These are phyloP conservation scores for Gymnopus androsaceus DNA, from an alignment of 1,284 basidiomycete species.

Conservation along the genomic window DNA sequence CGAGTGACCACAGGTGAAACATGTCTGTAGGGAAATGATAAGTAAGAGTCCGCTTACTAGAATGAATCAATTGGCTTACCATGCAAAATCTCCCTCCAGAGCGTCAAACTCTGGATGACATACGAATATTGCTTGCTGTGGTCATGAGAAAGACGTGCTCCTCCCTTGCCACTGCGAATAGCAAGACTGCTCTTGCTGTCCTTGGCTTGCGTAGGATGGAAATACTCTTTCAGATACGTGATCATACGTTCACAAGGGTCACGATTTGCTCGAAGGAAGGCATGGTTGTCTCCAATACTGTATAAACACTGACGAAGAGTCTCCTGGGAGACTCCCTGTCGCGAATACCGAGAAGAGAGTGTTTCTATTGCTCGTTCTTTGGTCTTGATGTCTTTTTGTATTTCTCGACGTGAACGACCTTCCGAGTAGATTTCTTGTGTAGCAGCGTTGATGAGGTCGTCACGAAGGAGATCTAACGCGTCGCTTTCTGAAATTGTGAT, in stretches of 20 bases:
- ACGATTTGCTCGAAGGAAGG: constrained; percentile 78
- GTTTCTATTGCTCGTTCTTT: constrained; percentile 81
- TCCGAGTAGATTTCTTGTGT: constrained; percentile 80
- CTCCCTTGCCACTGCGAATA: constrained; percentile 74
- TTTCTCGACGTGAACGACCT: constrained; percentile 66
- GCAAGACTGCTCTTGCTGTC: constrained; percentile 66
- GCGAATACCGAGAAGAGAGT: constrained; percentile 62
- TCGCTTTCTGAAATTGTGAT: constrained; percentile 42
- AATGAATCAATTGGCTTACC: constrained; percentile 42
- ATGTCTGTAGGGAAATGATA: constrained; percentile 53
- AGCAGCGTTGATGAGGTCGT: constrained; percentile 69
- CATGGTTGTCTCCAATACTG: constrained; percentile 83
- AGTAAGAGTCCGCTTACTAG: not conserved
- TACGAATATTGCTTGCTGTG: constrained; percentile 81
- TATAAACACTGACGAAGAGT: constrained; percentile 74
- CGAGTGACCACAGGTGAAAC: constrained; percentile 80
- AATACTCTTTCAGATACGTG: constrained; percentile 67
- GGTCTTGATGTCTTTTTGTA: constrained; percentile 76
- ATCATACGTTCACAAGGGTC: constrained; percentile 86
- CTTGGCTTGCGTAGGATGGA: constrained; percentile 68
- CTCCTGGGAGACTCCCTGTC: constrained; percentile 59
- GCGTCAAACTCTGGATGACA: constrained; percentile 77
- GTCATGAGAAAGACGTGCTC: constrained; percentile 78
- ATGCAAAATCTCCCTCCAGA: constrained; percentile 82
- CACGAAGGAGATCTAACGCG: constrained; percentile 68